Base-by-base conservation (phyloP, 257 asterid genomes). In the Agastache rugosa region DNA sequence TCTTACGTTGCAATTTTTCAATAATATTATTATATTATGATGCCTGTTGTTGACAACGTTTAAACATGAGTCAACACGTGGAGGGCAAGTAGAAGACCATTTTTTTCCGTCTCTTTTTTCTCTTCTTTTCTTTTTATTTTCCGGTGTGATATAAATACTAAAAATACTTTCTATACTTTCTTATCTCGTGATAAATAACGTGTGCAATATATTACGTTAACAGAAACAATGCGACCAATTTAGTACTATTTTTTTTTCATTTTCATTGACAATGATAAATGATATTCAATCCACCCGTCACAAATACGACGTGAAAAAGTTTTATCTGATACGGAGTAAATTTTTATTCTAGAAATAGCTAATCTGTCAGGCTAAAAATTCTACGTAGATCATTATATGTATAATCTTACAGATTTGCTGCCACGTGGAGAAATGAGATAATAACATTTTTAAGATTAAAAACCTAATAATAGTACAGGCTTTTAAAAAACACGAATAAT, bases 61-160 rank as follows among this genome's bases (percentile, higher is more conserved):
- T 35, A n/a, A 39, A 53, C 42, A 41, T 25, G 62, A 15, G 67
- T 74, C 65, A 63, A 34, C 72, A n/a, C 69, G 48, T 74, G 71
- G 51, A 60, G 56, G 35, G 16, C 16, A 55, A 39, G 58, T 51
- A 51, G 27, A 14, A 19, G 58, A 51, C 58, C 25, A 19, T 61
- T 16, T 66, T 35, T 39, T 10, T 39, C 4, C 1, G 0, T 31
- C 5, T 0, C 0, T 31, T 31, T 6, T 45, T 17, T 11, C n/a
- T 6, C 2, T 29, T 59, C 1, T 61, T 11, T 47, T 47, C 22
- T 4, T 63, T 29, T 63, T 10, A 2, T 42, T 59, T 37, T 59
- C 54, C 27, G 10, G 6, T 8, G 16, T 58, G 45, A 62, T 62
- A 34, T 37, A 11, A 58, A 23, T n/a, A 6, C 19, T 16, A 23